Evolutionary conservation across 2,329 filamentous ascomycete genomes (phyloP), one percentile per base, ranked within the genome.

Genomic region (Cordyceps tenuipes): DNA sequence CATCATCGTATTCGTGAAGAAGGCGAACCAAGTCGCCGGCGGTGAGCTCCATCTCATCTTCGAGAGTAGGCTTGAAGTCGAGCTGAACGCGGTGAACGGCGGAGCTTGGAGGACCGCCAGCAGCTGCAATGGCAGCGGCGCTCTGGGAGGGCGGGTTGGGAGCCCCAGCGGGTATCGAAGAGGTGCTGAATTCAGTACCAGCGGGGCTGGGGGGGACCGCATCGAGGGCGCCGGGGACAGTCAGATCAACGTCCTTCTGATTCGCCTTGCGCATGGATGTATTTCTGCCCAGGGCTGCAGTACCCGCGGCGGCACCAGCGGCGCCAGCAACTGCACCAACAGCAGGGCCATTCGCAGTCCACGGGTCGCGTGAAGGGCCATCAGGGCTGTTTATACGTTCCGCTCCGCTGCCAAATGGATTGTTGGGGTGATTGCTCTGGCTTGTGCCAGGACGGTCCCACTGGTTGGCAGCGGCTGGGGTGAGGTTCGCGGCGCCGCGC

Each of bases 1-100:
- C 94, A 75, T 99, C 94, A 70, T 99, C 94, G 68, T 97, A 99
- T 75, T 96, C 92, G 70, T 97, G 93, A 57, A 97, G 79, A 64
- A 99, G 79, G 64, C 93, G 84, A 55, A 97, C 90, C 53, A 99
- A 80, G 63, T 95, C 87, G 57, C 94, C 94, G 61, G 87, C 84
- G 63, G 79, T 82, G 49, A 99, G 81, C 63, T 85, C 89, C 69
- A 99, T 79, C 75, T 99, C 94, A 70, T 99, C 94, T 6, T 91
- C 88, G 81, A 97, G 87, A 3, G 89, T 93, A 29, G 94, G 92
- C 72, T 85, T 88, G 74, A 97, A 99, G 73, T 97, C 92, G 66
- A 97, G 84, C 72, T 97, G 90, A 39, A 97, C 90, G 64, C 94
- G 90, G 73, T 97, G 89, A 59, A 97, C 92, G 65, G 90, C 73